Base-by-base conservation (phyloP, 768 basidiomycete species). In the Dacryopinax spathularia region DNA sequence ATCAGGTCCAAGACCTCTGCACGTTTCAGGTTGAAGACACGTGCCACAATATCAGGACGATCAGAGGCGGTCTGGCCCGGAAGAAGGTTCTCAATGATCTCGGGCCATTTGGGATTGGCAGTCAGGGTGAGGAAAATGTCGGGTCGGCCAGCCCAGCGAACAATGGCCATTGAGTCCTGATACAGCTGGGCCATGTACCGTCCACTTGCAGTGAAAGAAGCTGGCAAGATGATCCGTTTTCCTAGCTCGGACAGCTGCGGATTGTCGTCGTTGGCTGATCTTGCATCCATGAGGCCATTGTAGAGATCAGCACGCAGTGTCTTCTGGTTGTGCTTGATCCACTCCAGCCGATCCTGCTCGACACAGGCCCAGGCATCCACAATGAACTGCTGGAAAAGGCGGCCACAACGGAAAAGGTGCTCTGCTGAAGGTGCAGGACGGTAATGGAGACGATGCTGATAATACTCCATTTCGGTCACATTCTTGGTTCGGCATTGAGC, bases 61-160 rank as follows among this genome's bases (percentile, higher is more conserved):
- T n/a, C n/a, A n/a, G n/a, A n/a, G n/a, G n/a, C n/a, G n/a, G n/a
- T n/a, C n/a, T n/a, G n/a, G n/a, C n/a, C 76, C 48, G 74, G 73
- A 0, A 77, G 64, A 0, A 82, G 72, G 60, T 75, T 76, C 0
- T 67, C 37, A 0, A 62, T 35, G 20, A 83, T 74, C 61, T 84
- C 81, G 1, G 69, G 69, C 82, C 82, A 84, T 0, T 70, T 56
- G 0, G 80, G 78, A 72, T 83, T 84, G 7, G 75, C 72, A 10
- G 81, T 84, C 72, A 82, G 76, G 0, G 81, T 84, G 0, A 83
- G 62, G 44, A 83, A 83, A 0, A 82, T 65, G 59, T 82, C 78
- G n/a, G n/a, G n/a, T n/a, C n/a, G n/a, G n/a, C n/a, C n/a, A n/a
- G n/a, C n/a, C n/a, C n/a, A n/a, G n/a, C n/a, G n/a, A n/a, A n/a